These are phyloP conservation scores for Penicillium sp. DNA, from an alignment of 2,329 filamentous ascomycete species.

Conservation along the genomic window DNA sequence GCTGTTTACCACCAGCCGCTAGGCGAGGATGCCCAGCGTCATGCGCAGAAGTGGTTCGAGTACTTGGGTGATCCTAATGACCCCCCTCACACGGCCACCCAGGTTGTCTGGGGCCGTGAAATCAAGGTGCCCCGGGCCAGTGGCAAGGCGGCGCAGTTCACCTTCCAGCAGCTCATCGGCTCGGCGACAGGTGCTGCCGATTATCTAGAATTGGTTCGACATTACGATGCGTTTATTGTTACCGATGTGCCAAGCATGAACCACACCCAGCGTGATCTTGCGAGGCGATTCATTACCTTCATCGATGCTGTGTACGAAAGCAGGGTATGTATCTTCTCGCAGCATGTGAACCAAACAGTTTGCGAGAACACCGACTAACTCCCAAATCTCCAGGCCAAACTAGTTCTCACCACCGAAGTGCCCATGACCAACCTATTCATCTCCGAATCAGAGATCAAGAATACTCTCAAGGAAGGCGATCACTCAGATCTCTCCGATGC, in stretches of 20 bases:
- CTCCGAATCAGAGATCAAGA: conserved; percentile 64
- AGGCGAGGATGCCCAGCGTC: conserved; percentile 68
- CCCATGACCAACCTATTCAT: conserved; percentile 84
- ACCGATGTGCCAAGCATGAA: conserved; percentile 93
- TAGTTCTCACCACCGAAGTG: conserved; percentile 86
- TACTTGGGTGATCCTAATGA: conserved; percentile 81
- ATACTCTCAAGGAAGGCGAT: conserved; percentile 51
- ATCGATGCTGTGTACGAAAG: conserved; percentile 93
- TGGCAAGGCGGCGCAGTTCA: conserved; percentile 84
- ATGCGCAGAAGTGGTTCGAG: conserved; percentile 92
- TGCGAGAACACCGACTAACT: neutral
- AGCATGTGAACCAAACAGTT: neutral
- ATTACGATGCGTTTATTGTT: conserved; percentile 88
- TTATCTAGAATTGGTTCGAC: conserved; percentile 84
- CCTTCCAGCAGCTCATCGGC: conserved; percentile 87
- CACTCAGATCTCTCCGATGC: conserved; percentile 59
- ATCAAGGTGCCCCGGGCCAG: conserved; percentile 84
- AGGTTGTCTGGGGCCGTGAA: conserved; percentile 88
- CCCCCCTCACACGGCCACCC: conserved; percentile 71
- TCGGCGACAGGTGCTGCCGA: conserved; percentile 87
- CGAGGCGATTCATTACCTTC: conserved; percentile 92
- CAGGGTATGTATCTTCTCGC: conserved; percentile 41
- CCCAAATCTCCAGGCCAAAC: conserved; percentile 64
- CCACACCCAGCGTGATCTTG: conserved; percentile 76
- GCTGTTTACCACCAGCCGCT: conserved; percentile 92